Evolutionary conservation across 805 yeast genomes (phyloP), one percentile per base, ranked within the genome.

Genomic region (Candida khao-thaluensis): DNA sequence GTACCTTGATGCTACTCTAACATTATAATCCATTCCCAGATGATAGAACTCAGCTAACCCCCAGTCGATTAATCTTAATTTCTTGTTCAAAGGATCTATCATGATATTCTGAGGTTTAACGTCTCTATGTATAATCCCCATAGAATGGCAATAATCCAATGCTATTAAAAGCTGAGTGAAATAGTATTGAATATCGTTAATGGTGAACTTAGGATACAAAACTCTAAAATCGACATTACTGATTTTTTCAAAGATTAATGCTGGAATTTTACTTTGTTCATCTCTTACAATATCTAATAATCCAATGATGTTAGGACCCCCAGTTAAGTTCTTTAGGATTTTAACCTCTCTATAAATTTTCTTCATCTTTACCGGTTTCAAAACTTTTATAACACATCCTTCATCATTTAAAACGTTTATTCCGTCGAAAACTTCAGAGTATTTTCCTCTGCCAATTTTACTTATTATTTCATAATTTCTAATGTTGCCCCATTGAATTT

Each of bases 51-150:
- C 96, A 5, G 96, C 96, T 46, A 89, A 66, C 12, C 96, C 96
- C 96, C 96, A 89, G 65, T 89, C 96, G 47, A 89, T 89, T 39
- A 89, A 74, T 51, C 91, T 75, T 54, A 89, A 66, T 35, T 71
- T 67, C 49, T 74, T 76, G 33, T 59, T 62, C 22, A 71, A 64
- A 43, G 88, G 96, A 62, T 89, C 95, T 51, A 88, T 88, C 95
- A 88, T 88, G 31, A 88, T 86, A 56, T 88, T 88, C 60, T 88
- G 96, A 8, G 96, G 96, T 59, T 88, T 88, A 37, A 88, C 96
- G 62, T 88, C 96, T 58, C 96, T 72, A 63, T 88, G 96, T 81
- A 88, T 88, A 45, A 90, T 87, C 28, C 97, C 97, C 82, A 85
- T 85, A 4, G 95, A 84, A 66, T 90, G 97, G 39, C 86, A 83